Evolutionary conservation across 192 early-diverging fungal genomes (phyloP).

Genomic region (Coemansia sp.): DNA sequence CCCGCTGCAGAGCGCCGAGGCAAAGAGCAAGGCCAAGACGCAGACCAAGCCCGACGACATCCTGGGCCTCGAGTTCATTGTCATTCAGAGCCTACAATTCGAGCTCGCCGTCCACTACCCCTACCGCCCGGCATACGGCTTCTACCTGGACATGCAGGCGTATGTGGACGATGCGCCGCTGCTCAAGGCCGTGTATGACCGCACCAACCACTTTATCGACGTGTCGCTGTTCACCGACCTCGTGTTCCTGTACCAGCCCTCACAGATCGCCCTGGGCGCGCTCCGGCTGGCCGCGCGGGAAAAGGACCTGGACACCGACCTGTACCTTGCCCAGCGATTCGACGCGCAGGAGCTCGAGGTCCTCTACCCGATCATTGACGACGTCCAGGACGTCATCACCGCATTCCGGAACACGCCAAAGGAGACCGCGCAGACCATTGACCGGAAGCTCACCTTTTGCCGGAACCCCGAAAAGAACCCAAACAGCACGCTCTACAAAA

Average conservation of each 20-base stretch:
- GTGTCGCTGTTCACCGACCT: slow-evolving; percentile 64
- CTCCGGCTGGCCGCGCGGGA: slow-evolving; percentile 56
- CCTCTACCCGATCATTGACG: slow-evolving; percentile 48
- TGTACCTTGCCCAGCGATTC: slow-evolving; percentile 45
- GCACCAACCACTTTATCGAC: slow-evolving; percentile 50
- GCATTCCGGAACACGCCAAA: slow-evolving; percentile 29
- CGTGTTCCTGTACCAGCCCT: slow-evolving; percentile 68
- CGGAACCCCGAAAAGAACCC: slow-evolving; percentile 73
- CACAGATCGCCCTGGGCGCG: slow-evolving; percentile 68
- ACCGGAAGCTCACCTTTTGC: slow-evolving; percentile 58
- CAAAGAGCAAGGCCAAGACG: slow-evolving; percentile 34
- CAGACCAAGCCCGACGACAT: slow-evolving; percentile 50
- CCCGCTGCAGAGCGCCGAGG: slow-evolving; percentile 22
- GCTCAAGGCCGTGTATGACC: slow-evolving; percentile 50
- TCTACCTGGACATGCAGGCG: slow-evolving; percentile 67
- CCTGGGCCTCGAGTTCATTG: slow-evolving; percentile 59
- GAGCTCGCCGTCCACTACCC: slow-evolving; percentile 72
- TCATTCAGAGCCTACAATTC: slow-evolving; percentile 68
- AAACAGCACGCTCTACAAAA: slow-evolving; percentile 54
- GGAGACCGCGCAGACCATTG: slow-evolving; percentile 55
- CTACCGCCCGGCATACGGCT: slow-evolving; percentile 61
- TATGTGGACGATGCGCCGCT: slow-evolving; percentile 13
- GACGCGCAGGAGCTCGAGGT: slow-evolving; percentile 35
- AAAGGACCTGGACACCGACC: slow-evolving; percentile 52
- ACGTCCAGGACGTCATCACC: slow-evolving; percentile 48